These are phyloP conservation scores for Sicyos edulis DNA, from an alignment of 306 rosid species.

Conservation along the genomic window DNA sequence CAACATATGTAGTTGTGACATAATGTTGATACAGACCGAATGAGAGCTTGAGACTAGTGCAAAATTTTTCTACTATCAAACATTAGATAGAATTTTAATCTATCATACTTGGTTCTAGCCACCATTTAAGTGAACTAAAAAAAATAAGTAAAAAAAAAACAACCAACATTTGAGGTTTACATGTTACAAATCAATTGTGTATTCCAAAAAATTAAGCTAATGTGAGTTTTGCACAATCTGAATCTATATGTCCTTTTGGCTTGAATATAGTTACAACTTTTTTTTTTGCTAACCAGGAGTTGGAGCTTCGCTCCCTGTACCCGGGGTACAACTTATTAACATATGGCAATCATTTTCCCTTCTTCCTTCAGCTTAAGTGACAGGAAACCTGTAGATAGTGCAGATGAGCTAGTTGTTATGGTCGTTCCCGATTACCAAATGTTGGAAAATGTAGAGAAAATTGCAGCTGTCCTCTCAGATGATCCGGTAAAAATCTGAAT, in stretches of 20 bases:
- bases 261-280: not conserved
- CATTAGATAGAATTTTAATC: not conserved
- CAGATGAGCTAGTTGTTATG: slow-evolving; percentile 92
- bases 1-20: not conserved
- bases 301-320: too few species aligned
- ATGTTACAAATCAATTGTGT: slow-evolving; percentile 4
- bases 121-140: not conserved
- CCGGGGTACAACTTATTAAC: too few species aligned
- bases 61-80: not conserved
- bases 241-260: not conserved
- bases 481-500: slow-evolving; percentile 57
- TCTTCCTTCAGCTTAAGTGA: slow-evolving; percentile 72
- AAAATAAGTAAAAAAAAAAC: too few species aligned
- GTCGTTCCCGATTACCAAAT: slow-evolving; percentile 93
- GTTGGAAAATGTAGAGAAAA: slow-evolving; percentile 77
- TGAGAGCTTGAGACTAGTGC: too few species aligned
- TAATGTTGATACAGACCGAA: not conserved
- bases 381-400: slow-evolving; percentile 68
- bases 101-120: not conserved
- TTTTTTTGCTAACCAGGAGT: too few species aligned
- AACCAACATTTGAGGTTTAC: not conserved
- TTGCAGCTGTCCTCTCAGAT: slow-evolving; percentile 71
- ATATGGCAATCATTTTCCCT: slow-evolving; percentile 18
- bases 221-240: not conserved
- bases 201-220: not conserved